Evolutionary conservation across 2,329 filamentous ascomycete species (phyloP).

Genomic region (Colletotrichum tofieldiae): DNA sequence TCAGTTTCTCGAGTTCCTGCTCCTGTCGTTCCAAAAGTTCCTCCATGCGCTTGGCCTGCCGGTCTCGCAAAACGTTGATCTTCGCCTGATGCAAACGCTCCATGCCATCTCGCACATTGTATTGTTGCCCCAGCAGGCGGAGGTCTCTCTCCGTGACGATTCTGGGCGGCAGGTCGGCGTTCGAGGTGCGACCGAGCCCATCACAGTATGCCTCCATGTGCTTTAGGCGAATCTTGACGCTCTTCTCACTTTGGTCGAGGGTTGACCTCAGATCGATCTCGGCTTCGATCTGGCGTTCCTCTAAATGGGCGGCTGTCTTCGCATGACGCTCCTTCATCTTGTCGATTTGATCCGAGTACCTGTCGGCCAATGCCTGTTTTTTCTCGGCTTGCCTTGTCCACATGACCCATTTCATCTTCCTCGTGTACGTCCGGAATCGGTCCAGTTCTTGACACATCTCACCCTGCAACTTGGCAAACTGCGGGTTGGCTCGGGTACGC

Average conservation of each 20-base stretch:
- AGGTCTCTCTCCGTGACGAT: slow-evolving; percentile 73
- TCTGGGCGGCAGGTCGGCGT: slow-evolving; percentile 61
- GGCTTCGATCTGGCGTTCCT: slow-evolving; percentile 74
- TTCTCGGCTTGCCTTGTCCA: slow-evolving; percentile 65
- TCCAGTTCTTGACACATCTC: slow-evolving; percentile 67
- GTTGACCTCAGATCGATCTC: slow-evolving; percentile 72
- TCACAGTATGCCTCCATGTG: slow-evolving; percentile 79
- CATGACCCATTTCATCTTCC: slow-evolving; percentile 65
- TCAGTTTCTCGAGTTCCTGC: slow-evolving; percentile 64
- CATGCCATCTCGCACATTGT: slow-evolving; percentile 73
- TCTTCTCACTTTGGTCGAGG: slow-evolving; percentile 71
- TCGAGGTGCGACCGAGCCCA: slow-evolving; percentile 61
- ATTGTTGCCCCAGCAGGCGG: slow-evolving; percentile 73
- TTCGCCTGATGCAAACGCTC: slow-evolving; percentile 71
- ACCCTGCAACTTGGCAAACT: slow-evolving; percentile 61
- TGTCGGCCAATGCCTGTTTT: slow-evolving; percentile 63
- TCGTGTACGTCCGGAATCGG: slow-evolving; percentile 67
- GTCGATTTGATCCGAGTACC: slow-evolving; percentile 63
- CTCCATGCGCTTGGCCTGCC: slow-evolving; percentile 74
- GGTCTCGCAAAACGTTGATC: slow-evolving; percentile 77
- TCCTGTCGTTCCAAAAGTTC: slow-evolving; percentile 71
- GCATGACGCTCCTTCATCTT: slow-evolving; percentile 70
- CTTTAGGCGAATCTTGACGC: slow-evolving; percentile 70
- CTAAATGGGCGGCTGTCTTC: slow-evolving; percentile 68
- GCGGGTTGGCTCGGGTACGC: slow-evolving; percentile 60